Conservation (phyloP, 176 grass and related monocot genomes). For the Aegilops bicornis region DNA sequence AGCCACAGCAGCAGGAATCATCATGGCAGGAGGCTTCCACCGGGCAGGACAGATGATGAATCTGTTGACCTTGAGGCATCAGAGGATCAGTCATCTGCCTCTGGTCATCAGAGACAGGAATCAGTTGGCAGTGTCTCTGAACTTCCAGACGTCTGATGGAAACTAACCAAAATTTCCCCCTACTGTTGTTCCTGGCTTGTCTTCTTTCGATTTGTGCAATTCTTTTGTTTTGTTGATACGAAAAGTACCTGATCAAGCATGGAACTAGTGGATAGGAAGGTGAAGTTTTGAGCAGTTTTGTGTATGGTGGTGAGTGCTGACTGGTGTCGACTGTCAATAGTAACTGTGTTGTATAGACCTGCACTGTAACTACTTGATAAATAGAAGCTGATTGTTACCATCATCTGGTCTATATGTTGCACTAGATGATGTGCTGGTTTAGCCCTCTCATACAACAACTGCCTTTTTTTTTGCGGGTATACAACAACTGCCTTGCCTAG, state of each 20-base stretch:
- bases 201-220: background rate
- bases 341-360: constrained; percentile 46
- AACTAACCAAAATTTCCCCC: background rate
- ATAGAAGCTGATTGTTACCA: constrained; percentile 43
- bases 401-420: background rate
- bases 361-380: constrained; percentile 43
- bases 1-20: constrained; percentile 56
- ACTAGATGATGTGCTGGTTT: background rate
- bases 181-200: constrained; percentile 10
- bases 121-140: constrained; percentile 65
- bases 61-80: constrained; percentile 55
- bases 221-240: constrained; percentile 53
- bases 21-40: constrained; percentile 12
- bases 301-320: constrained; percentile 18
- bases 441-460: background rate
- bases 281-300: constrained; percentile 44
- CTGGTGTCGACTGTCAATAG: constrained; percentile 32
- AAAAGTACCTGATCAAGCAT: constrained; percentile 6
- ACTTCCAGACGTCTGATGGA: constrained; percentile 63
- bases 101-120: constrained; percentile 65
- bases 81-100: constrained; percentile 52
- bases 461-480: background rate
- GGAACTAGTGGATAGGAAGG: constrained; percentile 22
- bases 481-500: background rate
- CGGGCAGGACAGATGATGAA: constrained; percentile 38